These are phyloP conservation scores for Aspergillus terreus DNA, from an alignment of 2,329 filamentous ascomycete species.

Conservation along the genomic window DNA sequence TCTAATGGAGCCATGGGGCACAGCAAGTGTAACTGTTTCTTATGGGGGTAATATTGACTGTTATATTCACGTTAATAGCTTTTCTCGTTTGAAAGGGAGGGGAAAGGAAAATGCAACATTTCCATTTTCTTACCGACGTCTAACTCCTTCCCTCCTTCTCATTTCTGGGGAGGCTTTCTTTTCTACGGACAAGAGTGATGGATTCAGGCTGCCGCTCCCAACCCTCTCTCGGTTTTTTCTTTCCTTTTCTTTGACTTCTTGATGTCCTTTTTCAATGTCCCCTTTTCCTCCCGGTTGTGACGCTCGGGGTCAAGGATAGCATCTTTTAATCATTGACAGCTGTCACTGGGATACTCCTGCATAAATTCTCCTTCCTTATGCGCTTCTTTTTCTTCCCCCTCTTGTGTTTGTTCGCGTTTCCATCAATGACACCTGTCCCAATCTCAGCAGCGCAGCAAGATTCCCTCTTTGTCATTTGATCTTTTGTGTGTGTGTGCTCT, in stretches of 20 bases:
- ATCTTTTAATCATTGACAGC: slow-evolving; percentile 30
- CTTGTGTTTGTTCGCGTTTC: slow-evolving; percentile 16
- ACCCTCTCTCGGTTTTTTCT: slow-evolving; percentile 13
- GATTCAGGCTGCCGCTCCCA: slow-evolving; percentile 15
- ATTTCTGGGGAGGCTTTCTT: background rate
- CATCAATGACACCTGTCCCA: slow-evolving; percentile 28
- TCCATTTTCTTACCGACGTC: slow-evolving; percentile 21
- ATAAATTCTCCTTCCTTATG: slow-evolving; percentile 21
- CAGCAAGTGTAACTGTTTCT: slow-evolving; percentile 30
- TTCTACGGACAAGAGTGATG: slow-evolving; percentile 10
- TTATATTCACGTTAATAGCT: slow-evolving; percentile 40
- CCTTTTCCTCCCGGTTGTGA: slow-evolving; percentile 17
- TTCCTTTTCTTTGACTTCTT: slow-evolving; percentile 17
- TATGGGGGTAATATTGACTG: slow-evolving; percentile 39
- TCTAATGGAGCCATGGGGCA: slow-evolving; percentile 32
- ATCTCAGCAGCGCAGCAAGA: slow-evolving; percentile 39
- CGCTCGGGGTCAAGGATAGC: slow-evolving; percentile 27
- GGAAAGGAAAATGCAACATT: slow-evolving; percentile 30
- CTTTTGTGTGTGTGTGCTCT: slow-evolving; percentile 25
- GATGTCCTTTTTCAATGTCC: slow-evolving; percentile 16
- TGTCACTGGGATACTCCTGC: slow-evolving; percentile 23
- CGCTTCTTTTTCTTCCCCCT: slow-evolving; percentile 16
- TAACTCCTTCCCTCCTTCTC: slow-evolving; percentile 15
- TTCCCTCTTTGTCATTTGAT: slow-evolving; percentile 35
- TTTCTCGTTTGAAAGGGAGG: slow-evolving; percentile 24